phyloP scores from a whole-genome alignment of 1,284 basidiomycete genomes.

The Ustilago bromivora region DNA sequence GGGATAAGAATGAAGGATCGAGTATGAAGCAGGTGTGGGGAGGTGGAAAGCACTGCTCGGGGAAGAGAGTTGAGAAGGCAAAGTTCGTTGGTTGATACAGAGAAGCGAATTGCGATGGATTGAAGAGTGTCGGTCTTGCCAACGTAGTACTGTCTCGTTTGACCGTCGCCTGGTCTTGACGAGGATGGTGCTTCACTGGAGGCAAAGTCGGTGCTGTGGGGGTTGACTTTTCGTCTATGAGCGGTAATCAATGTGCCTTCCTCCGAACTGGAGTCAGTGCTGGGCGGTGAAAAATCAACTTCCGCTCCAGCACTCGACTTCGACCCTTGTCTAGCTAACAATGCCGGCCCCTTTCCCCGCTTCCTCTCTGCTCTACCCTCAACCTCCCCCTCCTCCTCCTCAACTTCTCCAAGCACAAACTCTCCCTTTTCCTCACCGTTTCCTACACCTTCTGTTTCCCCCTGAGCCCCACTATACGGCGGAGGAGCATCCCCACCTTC shows the following conservation, averaged over 20 bases:
- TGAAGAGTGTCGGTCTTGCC: slow-evolving; percentile 44
- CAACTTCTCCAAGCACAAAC: slow-evolving; percentile 33
- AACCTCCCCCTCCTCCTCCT: slow-evolving; percentile 1
- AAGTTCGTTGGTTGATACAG: slow-evolving; percentile 33
- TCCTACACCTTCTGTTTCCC: not conserved
- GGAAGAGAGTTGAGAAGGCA: slow-evolving; percentile 48
- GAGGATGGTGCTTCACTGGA: not conserved
- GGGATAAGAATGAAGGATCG: slow-evolving; percentile 54
- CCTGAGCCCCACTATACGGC: slow-evolving; percentile 21
- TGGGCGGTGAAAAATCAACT: slow-evolving; percentile 14
- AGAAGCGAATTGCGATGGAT: slow-evolving; percentile 45
- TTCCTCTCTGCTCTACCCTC: not conserved
- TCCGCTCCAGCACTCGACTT: slow-evolving; percentile 30
- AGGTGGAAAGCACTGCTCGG: slow-evolving; percentile 34
- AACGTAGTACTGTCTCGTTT: slow-evolving; percentile 48
- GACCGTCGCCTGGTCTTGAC: slow-evolving; percentile 11
- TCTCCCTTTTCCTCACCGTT: not conserved
- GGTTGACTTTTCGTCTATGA: slow-evolving; percentile 22
- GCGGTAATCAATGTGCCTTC: not conserved
- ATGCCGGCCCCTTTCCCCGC: not conserved
- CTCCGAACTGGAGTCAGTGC: not conserved
- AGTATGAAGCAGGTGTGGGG: slow-evolving; percentile 55
- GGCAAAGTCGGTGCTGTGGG: slow-evolving; percentile 11
- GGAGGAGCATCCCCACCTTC: slow-evolving; percentile 18
- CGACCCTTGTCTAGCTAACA: slow-evolving; percentile 22